phyloP scores from a whole-genome alignment of 306 rosid genomes.

The Castanopsis chinensis region DNA sequence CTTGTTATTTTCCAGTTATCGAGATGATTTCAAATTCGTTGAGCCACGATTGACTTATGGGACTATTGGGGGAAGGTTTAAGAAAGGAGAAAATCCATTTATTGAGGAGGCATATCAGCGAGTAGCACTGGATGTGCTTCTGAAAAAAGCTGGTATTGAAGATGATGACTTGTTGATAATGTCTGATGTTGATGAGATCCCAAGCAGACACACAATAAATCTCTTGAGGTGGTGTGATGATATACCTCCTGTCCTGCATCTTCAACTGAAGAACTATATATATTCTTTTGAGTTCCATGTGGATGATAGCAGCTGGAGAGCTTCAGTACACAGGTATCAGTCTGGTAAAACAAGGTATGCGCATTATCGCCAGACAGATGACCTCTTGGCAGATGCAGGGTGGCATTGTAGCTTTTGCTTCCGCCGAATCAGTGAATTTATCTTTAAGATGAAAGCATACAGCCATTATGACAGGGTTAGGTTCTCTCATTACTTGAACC shows the following conservation, averaged over 20 bases:
- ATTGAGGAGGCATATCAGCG: slow-evolving; percentile 98
- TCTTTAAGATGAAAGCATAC: slow-evolving; percentile 97
- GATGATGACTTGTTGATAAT: slow-evolving; percentile 95
- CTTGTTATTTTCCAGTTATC: slow-evolving; percentile 52
- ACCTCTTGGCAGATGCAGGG: slow-evolving; percentile 85
- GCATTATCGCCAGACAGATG: slow-evolving; percentile 89
- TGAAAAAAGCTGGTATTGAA: slow-evolving; percentile 77
- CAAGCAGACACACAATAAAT: slow-evolving; percentile 92
- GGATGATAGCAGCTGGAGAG: slow-evolving; percentile 97
- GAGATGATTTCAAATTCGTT: slow-evolving; percentile 66
- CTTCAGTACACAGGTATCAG: slow-evolving; percentile 80
- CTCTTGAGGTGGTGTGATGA: slow-evolving; percentile 97
- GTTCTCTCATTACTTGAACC: slow-evolving; percentile 76
- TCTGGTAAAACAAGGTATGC: slow-evolving; percentile 78
- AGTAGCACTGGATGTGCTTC: slow-evolving; percentile 88
- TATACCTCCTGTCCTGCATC: slow-evolving; percentile 70
- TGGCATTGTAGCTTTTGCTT: slow-evolving; percentile 99
- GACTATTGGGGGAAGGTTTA: slow-evolving; percentile 73
- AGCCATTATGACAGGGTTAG: slow-evolving; percentile 89
- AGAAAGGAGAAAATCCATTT: slow-evolving; percentile 91
- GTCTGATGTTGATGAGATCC: slow-evolving; percentile 99
- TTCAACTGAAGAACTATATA: slow-evolving; percentile 86
- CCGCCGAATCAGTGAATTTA: slow-evolving; percentile 76
- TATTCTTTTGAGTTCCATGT: slow-evolving; percentile 85
- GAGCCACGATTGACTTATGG: slow-evolving; percentile 86